These are phyloP conservation scores for Ceratobasidium sp. DNA, from an alignment of 1,284 basidiomycete species.

Conservation along the genomic window DNA sequence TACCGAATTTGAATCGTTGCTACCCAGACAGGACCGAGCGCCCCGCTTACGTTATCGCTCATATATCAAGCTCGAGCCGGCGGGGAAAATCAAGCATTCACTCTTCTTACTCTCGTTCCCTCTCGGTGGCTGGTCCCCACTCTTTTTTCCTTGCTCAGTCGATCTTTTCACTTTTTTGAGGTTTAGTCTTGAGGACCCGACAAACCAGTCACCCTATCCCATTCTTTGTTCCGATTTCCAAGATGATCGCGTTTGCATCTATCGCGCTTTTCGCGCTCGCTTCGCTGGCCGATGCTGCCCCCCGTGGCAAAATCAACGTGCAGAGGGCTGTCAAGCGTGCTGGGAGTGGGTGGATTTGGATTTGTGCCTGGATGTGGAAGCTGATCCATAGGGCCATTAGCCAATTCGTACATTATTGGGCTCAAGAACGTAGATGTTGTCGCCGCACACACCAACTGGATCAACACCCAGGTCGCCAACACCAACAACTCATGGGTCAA, in stretches of 20 bases:
- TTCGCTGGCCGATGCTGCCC: conserved; percentile 35
- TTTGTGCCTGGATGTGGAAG: background rate
- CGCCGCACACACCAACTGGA: conserved; percentile 30
- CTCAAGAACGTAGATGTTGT: conserved; percentile 26
- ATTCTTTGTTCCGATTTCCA: conserved; percentile 1
- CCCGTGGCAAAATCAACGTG: conserved; percentile 2
- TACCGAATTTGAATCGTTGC: conserved; percentile 7
- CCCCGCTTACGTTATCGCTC: background rate
- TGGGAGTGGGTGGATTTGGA: background rate
- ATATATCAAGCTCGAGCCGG: background rate
- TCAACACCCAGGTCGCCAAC: conserved; percentile 28
- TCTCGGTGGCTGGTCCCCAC: conserved; percentile 33
- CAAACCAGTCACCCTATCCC: background rate
- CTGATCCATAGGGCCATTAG: conserved; percentile 11
- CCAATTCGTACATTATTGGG: conserved; percentile 34
- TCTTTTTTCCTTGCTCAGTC: background rate
- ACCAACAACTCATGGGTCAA: conserved; percentile 27
- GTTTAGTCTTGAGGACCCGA: conserved; percentile 12
- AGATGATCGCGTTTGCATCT: conserved; percentile 19
- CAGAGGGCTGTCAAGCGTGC: background rate
- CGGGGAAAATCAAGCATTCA: background rate
- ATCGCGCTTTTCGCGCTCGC: conserved; percentile 11
- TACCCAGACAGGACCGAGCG: background rate
- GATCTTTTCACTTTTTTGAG: conserved; percentile 14
- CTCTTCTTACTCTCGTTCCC: background rate